phyloP scores from a whole-genome alignment of 2,329 filamentous ascomycete genomes.

The Talaromyces sp. region DNA sequence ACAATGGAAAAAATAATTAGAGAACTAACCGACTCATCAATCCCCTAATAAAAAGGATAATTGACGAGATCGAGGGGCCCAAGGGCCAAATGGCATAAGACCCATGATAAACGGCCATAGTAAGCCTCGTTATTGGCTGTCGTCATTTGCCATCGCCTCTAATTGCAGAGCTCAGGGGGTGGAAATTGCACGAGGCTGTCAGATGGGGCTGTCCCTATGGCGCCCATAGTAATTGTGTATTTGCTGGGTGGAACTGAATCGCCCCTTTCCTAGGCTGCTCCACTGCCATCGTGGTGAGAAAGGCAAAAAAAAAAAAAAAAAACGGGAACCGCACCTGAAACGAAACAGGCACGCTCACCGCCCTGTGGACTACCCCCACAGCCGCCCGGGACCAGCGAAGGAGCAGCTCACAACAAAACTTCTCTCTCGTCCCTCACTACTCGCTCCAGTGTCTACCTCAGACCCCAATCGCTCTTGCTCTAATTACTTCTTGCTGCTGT shows the following conservation, averaged over 20 bases:
- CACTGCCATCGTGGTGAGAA: neutral
- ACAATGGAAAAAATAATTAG: no score
- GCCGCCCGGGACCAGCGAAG: neutral
- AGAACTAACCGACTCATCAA: neutral
- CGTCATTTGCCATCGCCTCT: neutral
- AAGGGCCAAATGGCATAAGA: no score
- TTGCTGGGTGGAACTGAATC: no score
- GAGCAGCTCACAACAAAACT: conserved; percentile 4
- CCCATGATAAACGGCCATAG: neutral
- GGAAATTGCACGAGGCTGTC: conserved; percentile 11
- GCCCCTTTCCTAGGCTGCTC: no score
- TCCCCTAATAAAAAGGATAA: neutral
- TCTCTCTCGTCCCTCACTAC: conserved; percentile 17
- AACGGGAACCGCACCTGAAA: conserved; percentile 16
- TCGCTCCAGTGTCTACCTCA: conserved; percentile 5
- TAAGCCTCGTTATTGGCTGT: neutral
- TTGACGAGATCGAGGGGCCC: neutral
- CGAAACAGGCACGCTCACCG: conserved; percentile 9
- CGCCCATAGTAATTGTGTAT: no score
- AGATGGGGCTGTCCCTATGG: conserved; percentile 2
- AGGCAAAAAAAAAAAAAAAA: conserved; percentile 1
- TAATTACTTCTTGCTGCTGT: conserved; percentile 15
- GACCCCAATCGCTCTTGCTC: conserved; percentile 15
- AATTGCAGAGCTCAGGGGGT: neutral
- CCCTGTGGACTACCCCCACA: conserved; percentile 6